Evolutionary conservation across 1,139 yeast genomes (phyloP), one percentile per base, ranked within the genome.

Genomic region (Lodderomyces theae): DNA sequence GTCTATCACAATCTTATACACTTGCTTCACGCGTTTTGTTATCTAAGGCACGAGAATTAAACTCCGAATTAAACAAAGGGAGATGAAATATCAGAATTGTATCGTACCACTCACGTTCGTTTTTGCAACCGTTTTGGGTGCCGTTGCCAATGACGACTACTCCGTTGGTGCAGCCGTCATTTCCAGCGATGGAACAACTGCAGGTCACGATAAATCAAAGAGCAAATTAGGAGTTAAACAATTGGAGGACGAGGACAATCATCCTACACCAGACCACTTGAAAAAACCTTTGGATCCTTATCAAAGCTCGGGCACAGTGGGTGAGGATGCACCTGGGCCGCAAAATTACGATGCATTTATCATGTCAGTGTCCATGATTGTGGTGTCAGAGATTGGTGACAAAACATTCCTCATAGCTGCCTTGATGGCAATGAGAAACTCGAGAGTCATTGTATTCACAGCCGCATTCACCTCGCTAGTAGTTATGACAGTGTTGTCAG

Each of bases 351-450:
- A 74, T 51, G 78, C 86, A 8, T 80, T 84, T 51, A 46, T 81
- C 41, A 76, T 84, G 82, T 76, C 90, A 1, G 63, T 80, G 13
- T 79, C 89, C 4, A 92, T 92, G 98, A 92, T 92, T 57, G 68
- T 87, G 33, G 86, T 89, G 22, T 86, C 96, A 21, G 99, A 92
- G 63, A 82, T 94, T 46, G 98, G 98, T 43, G 99, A 92, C 63
- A 94, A 92, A 67, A 92, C 99, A 0, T 92, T 92, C 58, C 74
- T 92, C 51, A 89, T 94, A 52, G 97, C 98, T 22, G 97, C 97
- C 2, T 74, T 92, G 51, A 89, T 92, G 97, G 96, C 98, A 26
- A 92, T 94, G 98, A 85, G 87, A 58, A 84, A 89, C 64, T 79
- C 90, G 17, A 74, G 95, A 56, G 54, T 78, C 52, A 74, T 88